These are phyloP conservation scores for Suillus subluteus DNA, from an alignment of 768 basidiomycete genomes.

Conservation along the genomic window DNA sequence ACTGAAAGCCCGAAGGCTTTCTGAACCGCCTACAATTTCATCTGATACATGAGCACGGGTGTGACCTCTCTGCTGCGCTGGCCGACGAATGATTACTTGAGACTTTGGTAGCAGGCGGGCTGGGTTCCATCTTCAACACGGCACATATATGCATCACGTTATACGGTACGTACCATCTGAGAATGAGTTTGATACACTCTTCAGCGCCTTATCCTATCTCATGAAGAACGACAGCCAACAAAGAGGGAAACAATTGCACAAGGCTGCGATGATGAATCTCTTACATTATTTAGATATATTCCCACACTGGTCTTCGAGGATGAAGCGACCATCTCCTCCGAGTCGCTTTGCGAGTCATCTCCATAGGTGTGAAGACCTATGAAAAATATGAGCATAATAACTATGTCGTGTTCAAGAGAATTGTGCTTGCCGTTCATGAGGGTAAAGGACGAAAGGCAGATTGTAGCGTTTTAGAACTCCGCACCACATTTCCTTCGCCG, in stretches of 20 bases:
- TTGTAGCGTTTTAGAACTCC: slow-evolving; percentile 29
- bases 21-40: slow-evolving; percentile 37
- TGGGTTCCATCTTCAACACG: slow-evolving; percentile 19
- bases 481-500: slow-evolving; percentile 23
- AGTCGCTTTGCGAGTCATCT: slow-evolving; percentile 65
- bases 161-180: slow-evolving; percentile 33
- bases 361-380: slow-evolving; percentile 66
- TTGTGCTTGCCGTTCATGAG: slow-evolving; percentile 35
- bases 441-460: slow-evolving; percentile 13
- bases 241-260: slow-evolving; percentile 62
- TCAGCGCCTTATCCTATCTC: slow-evolving; percentile 66
- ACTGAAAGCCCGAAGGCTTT: slow-evolving; percentile 8
- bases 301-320: slow-evolving; percentile 24
- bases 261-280: slow-evolving; percentile 48
- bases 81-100: slow-evolving; percentile 62
- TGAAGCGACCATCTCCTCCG: slow-evolving; percentile 45
- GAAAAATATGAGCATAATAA: background rate
- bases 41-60: slow-evolving; percentile 54
- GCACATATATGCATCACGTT: background rate
- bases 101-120: slow-evolving; percentile 51
- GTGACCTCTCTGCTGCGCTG: slow-evolving; percentile 49
- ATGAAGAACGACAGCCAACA: slow-evolving; percentile 62
- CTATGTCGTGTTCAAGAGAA: slow-evolving; percentile 8
- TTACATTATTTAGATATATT: slow-evolving; percentile 53
- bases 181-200: slow-evolving; percentile 28